These are phyloP conservation scores for Sporisorium reilianum DNA, from an alignment of 1,284 basidiomycete genomes.

Conservation along the genomic window DNA sequence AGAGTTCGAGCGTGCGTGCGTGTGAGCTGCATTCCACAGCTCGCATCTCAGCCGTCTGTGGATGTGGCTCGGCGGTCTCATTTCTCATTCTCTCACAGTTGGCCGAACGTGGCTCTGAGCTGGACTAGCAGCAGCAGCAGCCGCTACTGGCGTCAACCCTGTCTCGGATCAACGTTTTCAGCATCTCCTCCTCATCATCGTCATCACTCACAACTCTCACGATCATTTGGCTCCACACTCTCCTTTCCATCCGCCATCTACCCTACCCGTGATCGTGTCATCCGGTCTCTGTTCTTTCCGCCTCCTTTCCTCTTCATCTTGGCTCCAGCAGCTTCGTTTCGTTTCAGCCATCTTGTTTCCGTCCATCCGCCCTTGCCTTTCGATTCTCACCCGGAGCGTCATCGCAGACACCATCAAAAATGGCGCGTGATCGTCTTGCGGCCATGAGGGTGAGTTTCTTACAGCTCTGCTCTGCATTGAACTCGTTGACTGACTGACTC, in stretches of 20 bases:
- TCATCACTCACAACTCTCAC: too few species aligned
- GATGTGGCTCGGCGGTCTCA: conserved; percentile 5
- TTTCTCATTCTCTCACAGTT: conserved; percentile 3
- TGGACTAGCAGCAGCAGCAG: not conserved
- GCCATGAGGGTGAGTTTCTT: conserved; percentile 51
- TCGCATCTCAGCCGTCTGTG: conserved; percentile 7
- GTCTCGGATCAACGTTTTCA: too few species aligned
- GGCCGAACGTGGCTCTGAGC: conserved; percentile 13
- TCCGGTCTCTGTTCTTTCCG: too few species aligned
- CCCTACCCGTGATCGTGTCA: too few species aligned
- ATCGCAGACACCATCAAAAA: conserved; percentile 12
- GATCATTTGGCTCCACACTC: conserved; percentile 4
- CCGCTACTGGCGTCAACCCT: conserved; percentile 10
- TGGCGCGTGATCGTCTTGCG: conserved; percentile 59
- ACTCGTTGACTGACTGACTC: conserved; percentile 7
- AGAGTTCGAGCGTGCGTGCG: conserved; percentile 3
- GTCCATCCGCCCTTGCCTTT: not conserved
- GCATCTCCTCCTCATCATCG: too few species aligned
- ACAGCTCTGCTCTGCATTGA: not conserved
- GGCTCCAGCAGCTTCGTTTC: not conserved
- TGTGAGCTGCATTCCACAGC: conserved; percentile 19
- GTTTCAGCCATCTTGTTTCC: too few species aligned
- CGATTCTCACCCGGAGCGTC: not conserved
- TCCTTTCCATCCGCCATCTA: conserved; percentile 5
- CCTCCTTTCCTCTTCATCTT: too few species aligned